A percentile compares a stretch with the other conserved stretches of the same genome.
phyloP scores from a whole-genome alignment of 2,329 filamentous ascomycete species.

The Aspergillus pseudoterreus region DNA sequence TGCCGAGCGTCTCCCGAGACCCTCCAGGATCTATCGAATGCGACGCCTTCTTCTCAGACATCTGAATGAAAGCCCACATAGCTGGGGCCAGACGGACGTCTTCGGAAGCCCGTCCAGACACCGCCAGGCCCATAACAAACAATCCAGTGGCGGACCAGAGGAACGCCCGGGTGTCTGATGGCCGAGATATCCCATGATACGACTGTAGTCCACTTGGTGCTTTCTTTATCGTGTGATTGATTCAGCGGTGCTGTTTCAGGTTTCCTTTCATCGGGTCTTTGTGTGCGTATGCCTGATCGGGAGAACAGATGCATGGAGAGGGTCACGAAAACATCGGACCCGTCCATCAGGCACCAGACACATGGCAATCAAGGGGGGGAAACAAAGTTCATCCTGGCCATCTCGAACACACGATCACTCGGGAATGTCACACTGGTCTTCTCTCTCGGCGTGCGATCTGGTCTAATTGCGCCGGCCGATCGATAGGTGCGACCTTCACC shows the following conservation, averaged over 20 bases:
- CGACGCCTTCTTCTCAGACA: background rate
- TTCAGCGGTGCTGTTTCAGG: background rate
- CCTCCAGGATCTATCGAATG: background rate
- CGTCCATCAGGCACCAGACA: constrained; percentile 1
- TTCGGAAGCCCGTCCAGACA: constrained; percentile 2
- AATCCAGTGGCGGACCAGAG: too few species aligned
- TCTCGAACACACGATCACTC: background rate
- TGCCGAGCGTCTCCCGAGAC: background rate
- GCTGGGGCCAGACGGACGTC: background rate
- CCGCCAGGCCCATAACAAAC: too few species aligned
- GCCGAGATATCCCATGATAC: background rate
- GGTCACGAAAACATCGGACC: background rate
- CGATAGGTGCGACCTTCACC: too few species aligned
- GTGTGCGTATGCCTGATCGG: background rate
- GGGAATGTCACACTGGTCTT: constrained; percentile 3
- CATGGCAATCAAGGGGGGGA: constrained; percentile 2
- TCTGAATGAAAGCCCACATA: background rate
- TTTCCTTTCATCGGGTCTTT: background rate
- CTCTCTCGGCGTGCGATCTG: background rate
- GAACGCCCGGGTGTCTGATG: background rate
- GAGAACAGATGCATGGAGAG: background rate
- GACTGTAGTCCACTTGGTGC: background rate
- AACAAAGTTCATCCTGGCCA: background rate
- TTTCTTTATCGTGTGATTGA: background rate
- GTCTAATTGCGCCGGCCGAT: background rate